Base-by-base conservation (phyloP, 208 protist species). In the Crithidia acanthocephali region DNA sequence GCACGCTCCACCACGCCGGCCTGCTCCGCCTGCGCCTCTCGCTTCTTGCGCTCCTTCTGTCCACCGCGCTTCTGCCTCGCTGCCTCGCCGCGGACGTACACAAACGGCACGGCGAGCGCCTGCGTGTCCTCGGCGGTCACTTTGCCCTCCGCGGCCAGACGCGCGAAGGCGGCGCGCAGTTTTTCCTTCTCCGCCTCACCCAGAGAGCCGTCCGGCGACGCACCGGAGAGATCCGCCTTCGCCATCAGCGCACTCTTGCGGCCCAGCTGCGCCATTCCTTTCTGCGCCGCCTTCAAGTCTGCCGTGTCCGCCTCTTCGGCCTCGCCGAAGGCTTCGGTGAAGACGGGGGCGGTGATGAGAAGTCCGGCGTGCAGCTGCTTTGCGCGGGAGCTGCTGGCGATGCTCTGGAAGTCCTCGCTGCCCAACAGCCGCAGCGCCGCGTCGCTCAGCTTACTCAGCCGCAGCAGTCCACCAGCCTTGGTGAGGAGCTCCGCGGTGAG, bases 91-190 rank as follows among this genome's bases (percentile, higher is more conserved):
- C 85, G 84, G 45, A 80, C 73, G 51, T 79, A 84, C 20, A 93
- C 81, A 33, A 90, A 81, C 6, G 91, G 91, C 18, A 87, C 87
- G 10, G 91, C 69, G 30, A 96, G 86, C 40, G 91, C 91, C 78
- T 92, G 88, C 51, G 83, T 90, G 61, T 96, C 91, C 22, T 79
- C 68, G 1, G 61, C 79, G 28, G 68, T 78, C 18, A 96, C 91
- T 72, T 93, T 93, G 16, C 87, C 87, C 73, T 94, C 84, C 25
- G 61, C 55, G 25, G 76, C 74, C 16, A 96, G 69, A 1, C 77
- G 69, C 58, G 62, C 76, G 47, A 90, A 93, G 42, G 68, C 72
- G 2, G 68, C 83, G n/a, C 73, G 67, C 50, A 96, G 33, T 72
- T 82, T 82, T 56, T 82, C 75, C 23, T 55, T 28, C 64, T 92